Evolutionary conservation across 768 basidiomycete species (phyloP).

Genomic region (Mycena venus): DNA sequence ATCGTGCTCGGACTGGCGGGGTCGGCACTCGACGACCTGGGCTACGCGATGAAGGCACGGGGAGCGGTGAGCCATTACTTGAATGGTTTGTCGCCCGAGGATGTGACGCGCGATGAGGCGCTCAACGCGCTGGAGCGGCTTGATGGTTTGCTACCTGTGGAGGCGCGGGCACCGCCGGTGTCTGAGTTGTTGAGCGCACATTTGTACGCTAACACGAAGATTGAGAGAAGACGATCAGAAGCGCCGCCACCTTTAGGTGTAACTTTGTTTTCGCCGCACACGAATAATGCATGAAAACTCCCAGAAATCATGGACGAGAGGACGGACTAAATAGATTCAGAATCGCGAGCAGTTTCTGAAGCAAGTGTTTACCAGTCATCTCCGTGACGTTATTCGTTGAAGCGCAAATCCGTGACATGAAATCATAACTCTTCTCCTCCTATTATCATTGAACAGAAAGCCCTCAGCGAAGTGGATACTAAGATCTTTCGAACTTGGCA

Average conservation of each 20-base stretch:
- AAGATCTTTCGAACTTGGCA: no score
- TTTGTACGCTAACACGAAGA: constrained; percentile 49
- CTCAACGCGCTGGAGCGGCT: constrained; percentile 41
- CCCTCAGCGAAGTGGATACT: no score
- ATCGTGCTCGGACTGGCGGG: constrained; percentile 46
- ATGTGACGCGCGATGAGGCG: constrained; percentile 39
- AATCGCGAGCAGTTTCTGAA: no score
- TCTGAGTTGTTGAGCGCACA: constrained; percentile 50
- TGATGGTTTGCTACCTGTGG: constrained; percentile 34
- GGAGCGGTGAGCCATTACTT: constrained; percentile 43
- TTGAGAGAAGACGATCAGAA: constrained; percentile 20
- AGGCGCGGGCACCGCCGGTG: constrained; percentile 22
- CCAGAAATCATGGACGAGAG: no score
- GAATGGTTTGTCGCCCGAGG: constrained; percentile 28
- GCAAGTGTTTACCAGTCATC: no score
- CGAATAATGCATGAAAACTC: no score
- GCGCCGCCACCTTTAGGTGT: not conserved
- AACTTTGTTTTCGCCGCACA: not conserved
- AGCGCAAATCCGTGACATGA: no score
- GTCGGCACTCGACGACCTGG: constrained; percentile 40
- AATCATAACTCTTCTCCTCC: no score
- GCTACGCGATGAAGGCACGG: constrained; percentile 45
- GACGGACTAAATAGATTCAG: no score
- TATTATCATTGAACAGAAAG: no score
- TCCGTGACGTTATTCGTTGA: no score